A percentile compares a stretch with the other conserved stretches of the same genome.
Evolutionary conservation across 2,329 filamentous ascomycete genomes (phyloP).

Genomic region (Paraphoma sp.): DNA sequence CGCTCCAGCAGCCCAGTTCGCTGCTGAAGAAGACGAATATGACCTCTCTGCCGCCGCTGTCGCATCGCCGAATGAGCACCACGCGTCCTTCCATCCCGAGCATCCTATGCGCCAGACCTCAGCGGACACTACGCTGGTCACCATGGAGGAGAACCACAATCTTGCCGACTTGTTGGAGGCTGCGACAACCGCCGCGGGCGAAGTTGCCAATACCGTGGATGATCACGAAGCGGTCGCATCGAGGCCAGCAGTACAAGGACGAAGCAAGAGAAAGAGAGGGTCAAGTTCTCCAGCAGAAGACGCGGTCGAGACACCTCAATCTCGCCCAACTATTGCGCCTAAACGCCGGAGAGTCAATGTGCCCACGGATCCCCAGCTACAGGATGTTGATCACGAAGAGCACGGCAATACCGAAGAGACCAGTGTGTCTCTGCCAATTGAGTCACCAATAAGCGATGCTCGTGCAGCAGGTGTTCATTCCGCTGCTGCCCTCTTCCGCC

Average conservation of each 20-base stretch:
- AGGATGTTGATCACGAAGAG: constrained; percentile 2
- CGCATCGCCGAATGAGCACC: constrained; percentile 19
- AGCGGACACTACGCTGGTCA: constrained; percentile 15
- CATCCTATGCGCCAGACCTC: constrained; percentile 16
- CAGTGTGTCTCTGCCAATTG: constrained; percentile 21
- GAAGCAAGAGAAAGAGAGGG: constrained; percentile 37
- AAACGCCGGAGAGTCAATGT: constrained; percentile 32
- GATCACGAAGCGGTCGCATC: constrained; percentile 3
- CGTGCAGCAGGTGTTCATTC: constrained; percentile 59
- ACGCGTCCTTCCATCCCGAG: constrained; percentile 23
- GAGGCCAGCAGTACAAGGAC: constrained; percentile 9
- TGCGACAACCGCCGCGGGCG: constrained; percentile 43
- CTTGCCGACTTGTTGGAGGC: constrained; percentile 46
- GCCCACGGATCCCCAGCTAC: constrained; percentile 22
- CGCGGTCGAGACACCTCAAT: constrained; percentile 1
- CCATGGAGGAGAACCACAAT: constrained; percentile 38
- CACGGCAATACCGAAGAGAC: constrained; percentile 8
- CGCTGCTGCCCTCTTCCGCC: constrained; percentile 60
- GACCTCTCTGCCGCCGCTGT: constrained; percentile 18
- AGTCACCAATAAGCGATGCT: constrained; percentile 45
- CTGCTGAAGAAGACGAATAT: constrained; percentile 30
- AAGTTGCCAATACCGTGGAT: constrained; percentile 25
- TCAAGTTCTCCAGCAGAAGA: constrained; percentile 16
- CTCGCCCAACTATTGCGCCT: constrained; percentile 4
- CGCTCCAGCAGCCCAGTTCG: constrained; percentile 20